Percentiles rank a stretch among this genome's conserved stretches.
phyloP scores from a whole-genome alignment of 2,329 filamentous ascomycete species.

The Claviceps sp. region DNA sequence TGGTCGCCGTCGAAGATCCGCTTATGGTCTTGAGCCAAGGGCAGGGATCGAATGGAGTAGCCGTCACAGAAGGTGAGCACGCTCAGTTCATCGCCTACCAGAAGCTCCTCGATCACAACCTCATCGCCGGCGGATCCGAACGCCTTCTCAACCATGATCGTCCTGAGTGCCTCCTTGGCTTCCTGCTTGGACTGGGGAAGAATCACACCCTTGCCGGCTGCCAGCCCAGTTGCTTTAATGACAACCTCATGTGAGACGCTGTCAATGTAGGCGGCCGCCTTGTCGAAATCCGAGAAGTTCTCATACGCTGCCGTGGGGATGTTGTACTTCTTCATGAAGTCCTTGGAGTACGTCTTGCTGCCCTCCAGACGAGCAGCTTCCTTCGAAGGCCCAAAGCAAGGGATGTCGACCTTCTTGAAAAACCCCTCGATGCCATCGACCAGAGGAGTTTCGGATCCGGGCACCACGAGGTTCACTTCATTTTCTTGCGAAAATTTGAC shows the following conservation, averaged over 20 bases:
- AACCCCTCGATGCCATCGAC: conserved; percentile 79
- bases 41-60: conserved; percentile 67
- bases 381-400: conserved; percentile 74
- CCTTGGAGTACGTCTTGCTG: conserved; percentile 93
- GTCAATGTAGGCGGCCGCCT: conserved; percentile 63
- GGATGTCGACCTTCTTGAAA: conserved; percentile 62
- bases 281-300: conserved; percentile 70
- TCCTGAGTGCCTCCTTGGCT: conserved; percentile 65
- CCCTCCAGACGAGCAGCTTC: conserved; percentile 84
- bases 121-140: conserved; percentile 80
- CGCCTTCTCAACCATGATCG: conserved; percentile 80
- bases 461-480: conserved; percentile 68
- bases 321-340: conserved; percentile 85
- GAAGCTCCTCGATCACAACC: conserved; percentile 89
- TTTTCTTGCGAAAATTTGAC: conserved; percentile 62
- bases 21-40: conserved; percentile 94
- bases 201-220: conserved; percentile 91
- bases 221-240: conserved; percentile 86
- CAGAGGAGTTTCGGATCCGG: conserved; percentile 82
- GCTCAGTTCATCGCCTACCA: conserved; percentile 83
- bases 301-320: conserved; percentile 87
- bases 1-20: conserved; percentile 79
- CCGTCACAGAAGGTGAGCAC: conserved; percentile 89
- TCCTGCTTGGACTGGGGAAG: conserved; percentile 73
- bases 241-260: conserved; percentile 60